Percentiles rank a stretch among this genome's conserved stretches.
Conservation (phyloP, 2,329 filamentous ascomycete species). For the Sporothrix curviconia region DNA sequence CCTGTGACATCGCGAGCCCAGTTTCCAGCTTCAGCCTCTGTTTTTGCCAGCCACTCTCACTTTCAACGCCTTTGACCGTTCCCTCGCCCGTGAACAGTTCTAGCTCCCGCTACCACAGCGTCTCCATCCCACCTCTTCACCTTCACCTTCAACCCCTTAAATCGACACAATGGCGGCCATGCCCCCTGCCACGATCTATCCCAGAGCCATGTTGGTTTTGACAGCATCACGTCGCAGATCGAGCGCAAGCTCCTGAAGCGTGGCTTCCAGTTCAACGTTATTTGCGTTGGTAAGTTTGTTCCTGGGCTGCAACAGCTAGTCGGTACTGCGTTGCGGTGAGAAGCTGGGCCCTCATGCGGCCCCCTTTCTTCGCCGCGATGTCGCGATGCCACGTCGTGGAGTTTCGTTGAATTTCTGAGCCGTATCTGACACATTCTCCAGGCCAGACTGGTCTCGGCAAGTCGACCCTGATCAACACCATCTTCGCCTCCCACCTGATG, state of each 20-base stretch:
- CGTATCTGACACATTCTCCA: conserved; percentile 31
- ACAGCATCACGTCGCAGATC: conserved; percentile 99
- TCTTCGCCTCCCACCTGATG: conserved; percentile 98
- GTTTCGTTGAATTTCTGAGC: conserved; percentile 9
- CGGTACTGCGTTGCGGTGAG: background rate
- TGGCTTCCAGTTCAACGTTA: conserved; percentile 96
- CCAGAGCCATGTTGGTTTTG: conserved; percentile 99
- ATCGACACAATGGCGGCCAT: conserved; percentile 48
- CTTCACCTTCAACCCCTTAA: background rate
- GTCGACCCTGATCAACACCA: conserved; percentile 98
- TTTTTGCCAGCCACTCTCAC: background rate
- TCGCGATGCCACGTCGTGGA: background rate
- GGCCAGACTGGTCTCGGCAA: conserved; percentile 98
- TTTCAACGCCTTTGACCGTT: background rate
- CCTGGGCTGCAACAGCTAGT: background rate
- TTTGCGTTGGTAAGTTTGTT: conserved; percentile 81
- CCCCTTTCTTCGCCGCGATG: background rate
- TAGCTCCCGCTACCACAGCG: background rate
- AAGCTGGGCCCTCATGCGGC: background rate
- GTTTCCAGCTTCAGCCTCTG: conserved; percentile 2
- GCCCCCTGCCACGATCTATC: conserved; percentile 69
- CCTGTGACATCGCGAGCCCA: conserved; percentile 14
- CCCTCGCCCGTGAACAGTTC: background rate
- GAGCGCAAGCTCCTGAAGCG: conserved; percentile 99
- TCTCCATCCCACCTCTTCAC: background rate